Evolutionary conservation across 768 basidiomycete genomes (phyloP), one percentile per base, ranked within the genome.

Genomic region (Paxillus ammoniavirescens): DNA sequence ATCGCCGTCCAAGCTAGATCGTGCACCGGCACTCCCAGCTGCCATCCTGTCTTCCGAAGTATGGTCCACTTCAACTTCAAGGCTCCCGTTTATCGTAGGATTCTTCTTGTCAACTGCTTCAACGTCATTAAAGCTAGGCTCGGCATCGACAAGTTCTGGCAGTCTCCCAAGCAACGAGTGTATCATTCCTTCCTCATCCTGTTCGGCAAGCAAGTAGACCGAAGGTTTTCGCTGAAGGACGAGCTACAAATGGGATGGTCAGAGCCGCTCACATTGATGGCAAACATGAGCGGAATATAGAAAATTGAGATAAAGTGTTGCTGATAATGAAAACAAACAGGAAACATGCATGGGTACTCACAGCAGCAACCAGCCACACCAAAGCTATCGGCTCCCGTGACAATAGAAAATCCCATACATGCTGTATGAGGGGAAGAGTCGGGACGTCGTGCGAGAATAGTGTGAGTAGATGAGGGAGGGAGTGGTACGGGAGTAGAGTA

Each of bases 361-460:
- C 93, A 38, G 89, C 87, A 33, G 87, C 82, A 14, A 84, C 85
- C 9, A 97, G 81, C 74, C 96, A 98, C 0, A 96, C 87, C 2
- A 84, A 78, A 1, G 79, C 76, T 28, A 93, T 81, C 9, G 94
- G 94, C 23, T 91, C 91, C 35, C 93, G 79, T 57, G 84, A 82
- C 12, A 98, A 73, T 9, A 97, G 72, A 65, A 86, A 98, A 70
- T 98, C 94, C 69, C 96, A 98, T 44, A 93, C 82, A 57, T 93
- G 88, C 65, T 96, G 93, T 26, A 93, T 89, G 37, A 94, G 83
- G 5, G 87, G 81, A n/a, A 96, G 79, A 2, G 89, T 90, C 8
- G 94, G 91, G 52, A 93, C 80, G 61, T 97, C 93, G 67, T 98
- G 94, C 10, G 94, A 85, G 73, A 98, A 93, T 30, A 96, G 79